Evolutionary conservation across 2,329 filamentous ascomycete genomes (phyloP), one percentile per base, ranked within the genome.

Genomic region (Fusarium paranaense): DNA sequence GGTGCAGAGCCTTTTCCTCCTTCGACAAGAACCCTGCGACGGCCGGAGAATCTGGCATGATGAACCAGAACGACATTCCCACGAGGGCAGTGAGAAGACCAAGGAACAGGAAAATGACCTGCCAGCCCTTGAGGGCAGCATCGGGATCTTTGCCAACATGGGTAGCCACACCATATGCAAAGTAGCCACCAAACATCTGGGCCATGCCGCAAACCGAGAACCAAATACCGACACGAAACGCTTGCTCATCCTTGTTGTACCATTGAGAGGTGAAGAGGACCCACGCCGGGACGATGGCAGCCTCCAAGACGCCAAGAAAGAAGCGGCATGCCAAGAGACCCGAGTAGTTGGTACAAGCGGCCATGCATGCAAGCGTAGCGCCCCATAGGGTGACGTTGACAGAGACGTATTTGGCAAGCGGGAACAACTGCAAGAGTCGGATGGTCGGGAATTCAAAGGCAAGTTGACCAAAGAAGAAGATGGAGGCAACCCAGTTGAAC

Each of bases 401-500:
- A 0, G 82, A 81, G n/a, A 80, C 74, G 54, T 83, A 84, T 37
- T 82, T 81, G 2, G 82, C 82, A 14, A 84, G 70, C 10, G 83
- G 83, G 27, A 85, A 83, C 7, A 79, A 64, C 59, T 84, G 83
- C 16, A 85, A 77, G 8, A 85, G 74, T 1, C 82, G 78, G 30
- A 82, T 80, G 0, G 81, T 83, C 0, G 83, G 83, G 11, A 83
- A 85, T 40, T 83, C 80, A 32, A 84, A 83, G 0, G 80, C 78
- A 6, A 83, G 72, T 27, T 83, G 80, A 1, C 80, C 81, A 30
- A 82, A 82, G 71, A 82, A 82, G 71, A 76, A 77, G 16, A 75
- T 72, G 27, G 74, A 75, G 6, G 72, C 72, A 16, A 75, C 80
- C 82, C 85, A 86, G 50, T 83, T 85, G 72, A 85, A 87, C 60